Evolutionary conservation across 108 stramenopile genomes (phyloP).

Genomic region (Conticribra weissflogii): DNA sequence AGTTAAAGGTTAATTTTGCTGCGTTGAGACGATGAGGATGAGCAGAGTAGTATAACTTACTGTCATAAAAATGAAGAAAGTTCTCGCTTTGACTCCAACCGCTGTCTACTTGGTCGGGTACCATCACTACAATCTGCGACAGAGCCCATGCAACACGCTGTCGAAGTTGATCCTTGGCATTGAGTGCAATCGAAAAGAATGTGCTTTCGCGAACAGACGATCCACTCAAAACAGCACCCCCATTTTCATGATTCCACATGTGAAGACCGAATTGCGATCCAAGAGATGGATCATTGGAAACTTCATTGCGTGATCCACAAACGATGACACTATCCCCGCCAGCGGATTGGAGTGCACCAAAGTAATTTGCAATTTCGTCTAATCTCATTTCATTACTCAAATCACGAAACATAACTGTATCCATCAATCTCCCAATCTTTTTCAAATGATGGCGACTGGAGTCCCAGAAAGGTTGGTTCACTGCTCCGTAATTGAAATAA

Average conservation of each 20-base stretch:
- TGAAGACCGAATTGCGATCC: constrained; percentile 22
- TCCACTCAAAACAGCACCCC: constrained; percentile 19
- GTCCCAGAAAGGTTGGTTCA: constrained; percentile 38
- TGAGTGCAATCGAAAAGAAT: constrained; percentile 17
- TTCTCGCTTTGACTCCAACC: constrained; percentile 21
- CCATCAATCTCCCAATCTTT: constrained; percentile 22
- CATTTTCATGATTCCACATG: constrained; percentile 23
- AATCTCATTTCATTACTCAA: constrained; percentile 23
- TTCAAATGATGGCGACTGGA: constrained; percentile 11
- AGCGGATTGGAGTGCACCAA: no score
- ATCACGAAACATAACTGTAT: constrained; percentile 11
- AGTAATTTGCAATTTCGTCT: constrained; percentile 5
- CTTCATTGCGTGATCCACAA: constrained; percentile 69
- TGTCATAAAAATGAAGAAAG: constrained; percentile 41
- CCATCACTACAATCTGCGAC: constrained; percentile 37
- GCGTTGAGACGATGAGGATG: not conserved
- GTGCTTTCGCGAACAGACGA: constrained; percentile 1
- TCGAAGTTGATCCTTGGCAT: constrained; percentile 49
- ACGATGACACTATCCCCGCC: no score
- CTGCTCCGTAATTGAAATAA: constrained; percentile 16
- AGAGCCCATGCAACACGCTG: constrained; percentile 52
- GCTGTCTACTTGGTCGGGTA: constrained; percentile 39
- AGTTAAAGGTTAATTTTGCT: not conserved
- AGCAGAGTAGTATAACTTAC: not conserved
- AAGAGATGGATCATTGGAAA: constrained; percentile 52